Conservation (phyloP, 768 basidiomycete species). For the Tulasnella sp. region DNA sequence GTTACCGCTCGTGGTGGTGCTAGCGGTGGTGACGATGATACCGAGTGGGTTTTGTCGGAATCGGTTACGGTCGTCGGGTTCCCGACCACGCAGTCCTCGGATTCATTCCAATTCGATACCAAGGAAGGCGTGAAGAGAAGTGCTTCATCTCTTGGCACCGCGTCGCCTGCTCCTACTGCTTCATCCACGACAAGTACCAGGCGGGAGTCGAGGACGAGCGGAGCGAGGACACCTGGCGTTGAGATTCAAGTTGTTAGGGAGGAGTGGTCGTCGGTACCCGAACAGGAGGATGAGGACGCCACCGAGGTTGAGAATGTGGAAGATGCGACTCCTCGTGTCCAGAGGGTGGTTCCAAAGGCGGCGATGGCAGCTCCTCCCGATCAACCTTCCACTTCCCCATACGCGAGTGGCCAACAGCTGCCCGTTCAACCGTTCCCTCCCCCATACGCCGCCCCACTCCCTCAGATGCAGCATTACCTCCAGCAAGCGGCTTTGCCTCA, state of each 20-base stretch:
- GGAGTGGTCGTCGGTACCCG: background rate
- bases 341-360: background rate
- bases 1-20: background rate
- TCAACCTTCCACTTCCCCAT: background rate
- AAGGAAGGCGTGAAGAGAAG: conserved; percentile 7
- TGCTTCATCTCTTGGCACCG: background rate
- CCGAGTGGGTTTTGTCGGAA: background rate
- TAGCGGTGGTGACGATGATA: background rate
- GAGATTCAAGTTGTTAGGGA: background rate
- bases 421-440: background rate
- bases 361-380: background rate
- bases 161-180: background rate
- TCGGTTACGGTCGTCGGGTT: background rate
- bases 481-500: background rate
- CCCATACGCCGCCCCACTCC: background rate
- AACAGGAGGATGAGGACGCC: background rate
- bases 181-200: background rate
- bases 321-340: background rate
- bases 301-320: background rate
- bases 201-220: background rate
- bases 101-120: background rate
- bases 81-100: background rate
- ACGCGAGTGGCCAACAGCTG: background rate
- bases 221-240: background rate
- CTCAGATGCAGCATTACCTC: background rate